Conservation (phyloP, 2,329 filamentous ascomycete genomes). For the Leptoxyphium fumago region DNA sequence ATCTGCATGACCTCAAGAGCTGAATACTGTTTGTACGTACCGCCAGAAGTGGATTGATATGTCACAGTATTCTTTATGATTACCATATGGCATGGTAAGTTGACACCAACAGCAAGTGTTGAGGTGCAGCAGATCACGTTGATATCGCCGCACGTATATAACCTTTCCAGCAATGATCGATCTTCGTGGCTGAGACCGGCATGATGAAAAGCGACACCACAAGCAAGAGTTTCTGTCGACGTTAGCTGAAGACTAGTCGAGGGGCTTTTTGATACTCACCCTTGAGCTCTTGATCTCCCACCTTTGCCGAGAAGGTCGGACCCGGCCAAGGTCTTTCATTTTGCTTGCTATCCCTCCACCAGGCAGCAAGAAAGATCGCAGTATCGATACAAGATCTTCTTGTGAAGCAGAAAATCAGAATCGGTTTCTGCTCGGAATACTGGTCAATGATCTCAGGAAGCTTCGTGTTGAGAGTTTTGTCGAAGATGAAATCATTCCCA, state of each 20-base stretch:
- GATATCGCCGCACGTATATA: conserved; percentile 56
- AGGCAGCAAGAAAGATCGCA: conserved; percentile 50
- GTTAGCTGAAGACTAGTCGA: conserved; percentile 1
- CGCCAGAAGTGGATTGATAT: conserved; percentile 37
- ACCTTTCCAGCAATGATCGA: conserved; percentile 49
- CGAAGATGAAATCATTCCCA: conserved; percentile 63
- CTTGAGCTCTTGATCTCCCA: neutral
- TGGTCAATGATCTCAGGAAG: conserved; percentile 51
- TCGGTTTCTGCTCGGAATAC: conserved; percentile 56
- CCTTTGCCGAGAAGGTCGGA: neutral
- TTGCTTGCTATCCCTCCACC: conserved; percentile 37
- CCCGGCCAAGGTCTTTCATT: neutral
- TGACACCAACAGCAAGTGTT: conserved; percentile 70
- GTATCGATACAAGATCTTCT: conserved; percentile 55
- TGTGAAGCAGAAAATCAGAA: conserved; percentile 73
- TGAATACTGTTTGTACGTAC: conserved; percentile 49
- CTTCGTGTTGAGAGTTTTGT: conserved; percentile 51
- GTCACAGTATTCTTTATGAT: conserved; percentile 66
- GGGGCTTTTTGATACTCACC: conserved; percentile 2
- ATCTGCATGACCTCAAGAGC: conserved; percentile 84
- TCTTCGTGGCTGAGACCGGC: conserved; percentile 55
- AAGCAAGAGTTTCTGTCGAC: conserved; percentile 27
- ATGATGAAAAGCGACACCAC: conserved; percentile 70
- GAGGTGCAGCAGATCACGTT: conserved; percentile 77
- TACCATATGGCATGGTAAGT: conserved; percentile 69